Conservation (phyloP, 1,284 basidiomycete species). For the Porogramme epimiltina region DNA sequence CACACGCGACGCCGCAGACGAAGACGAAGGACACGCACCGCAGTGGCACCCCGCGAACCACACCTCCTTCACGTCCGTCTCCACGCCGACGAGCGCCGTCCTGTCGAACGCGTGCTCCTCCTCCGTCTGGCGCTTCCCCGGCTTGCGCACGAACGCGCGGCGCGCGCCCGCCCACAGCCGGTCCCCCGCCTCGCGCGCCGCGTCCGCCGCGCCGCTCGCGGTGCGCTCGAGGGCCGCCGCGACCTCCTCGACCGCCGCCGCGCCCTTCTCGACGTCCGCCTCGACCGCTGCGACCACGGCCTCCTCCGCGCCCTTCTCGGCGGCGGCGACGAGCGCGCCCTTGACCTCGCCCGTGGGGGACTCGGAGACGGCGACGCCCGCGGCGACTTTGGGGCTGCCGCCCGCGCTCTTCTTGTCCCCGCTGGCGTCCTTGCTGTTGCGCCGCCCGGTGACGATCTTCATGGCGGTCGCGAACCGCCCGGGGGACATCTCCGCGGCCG, state of each 20-base stretch:
- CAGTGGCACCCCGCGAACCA: conserved; percentile 56
- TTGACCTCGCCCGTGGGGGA: neutral
- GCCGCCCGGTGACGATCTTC: neutral
- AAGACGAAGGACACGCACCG: conserved; percentile 31
- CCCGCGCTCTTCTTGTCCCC: neutral
- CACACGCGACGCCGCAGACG: neutral
- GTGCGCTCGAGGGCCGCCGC: neutral
- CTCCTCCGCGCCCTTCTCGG: neutral
- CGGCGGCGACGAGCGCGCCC: neutral
- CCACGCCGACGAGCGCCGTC: conserved; percentile 6
- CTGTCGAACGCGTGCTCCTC: conserved; percentile 25
- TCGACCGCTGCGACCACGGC: neutral
- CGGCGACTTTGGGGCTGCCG: too few relatives aligned
- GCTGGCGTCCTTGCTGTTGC: too few relatives aligned
- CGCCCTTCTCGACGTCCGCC: neutral
- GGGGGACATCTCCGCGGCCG: conserved; percentile 6
- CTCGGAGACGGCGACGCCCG: neutral
- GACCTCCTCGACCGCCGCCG: neutral
- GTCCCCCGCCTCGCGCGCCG: neutral
- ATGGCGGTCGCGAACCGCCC: neutral
- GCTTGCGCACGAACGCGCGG: conserved; percentile 12
- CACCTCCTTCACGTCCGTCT: conserved; percentile 55
- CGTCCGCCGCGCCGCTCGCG: neutral
- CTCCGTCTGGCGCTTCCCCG: conserved; percentile 18
- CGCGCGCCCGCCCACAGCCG: conserved; percentile 3